Evolutionary conservation across 202 grass and related monocot species (phyloP), one percentile per base, ranked within the genome.

Genomic region (Carex arenaria): DNA sequence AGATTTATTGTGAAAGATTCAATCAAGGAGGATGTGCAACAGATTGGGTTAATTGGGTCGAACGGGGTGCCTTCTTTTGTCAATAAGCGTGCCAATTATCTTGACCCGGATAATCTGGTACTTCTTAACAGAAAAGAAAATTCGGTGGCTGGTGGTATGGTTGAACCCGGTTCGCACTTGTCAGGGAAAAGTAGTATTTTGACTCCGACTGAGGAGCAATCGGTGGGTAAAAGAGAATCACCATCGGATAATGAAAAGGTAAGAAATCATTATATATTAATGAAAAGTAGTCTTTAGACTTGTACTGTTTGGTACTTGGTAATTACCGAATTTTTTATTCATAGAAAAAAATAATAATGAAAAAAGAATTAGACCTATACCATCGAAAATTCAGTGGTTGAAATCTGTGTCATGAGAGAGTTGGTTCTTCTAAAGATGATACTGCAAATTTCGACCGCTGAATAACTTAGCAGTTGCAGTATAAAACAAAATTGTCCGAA

Each of bases 1-100:
- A 89, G 86, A 23, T 93, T 98, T 77, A 43, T 86, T 26, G 89
- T 86, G 65, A 93, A 87, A 84, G 89, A 92, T 88, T 93, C 90
- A 55, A 95, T 90, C 70, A 93, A 90, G 87, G 95, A 98, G 68
- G 82, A 76, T 10, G 86, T 95, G 57, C 86, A 92, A 80, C 86
- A 95, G 62, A 93, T 98, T 56, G 95, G 95, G 67, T 89, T 98
- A 71, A 87, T 92, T 84, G 89, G 86, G 32, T 89, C 86, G 14
- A 93, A 95, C 72, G 95, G 95, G 67, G 51, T 90, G 79, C 95
- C 90, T n/a, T 89, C 89, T 85, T 98, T 93, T 87, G 89, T 90
- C 5, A 89, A 89, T 79, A 91, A 89, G 68, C 80, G 87, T 70
- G 67, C 82, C 68, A 86, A 76, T 84, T 91, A 91, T 72, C 86